Percentiles rank a stretch among this genome's conserved stretches.
Evolutionary conservation across 2,329 filamentous ascomycete species (phyloP).

Genomic region (Pyrenophora graminea): DNA sequence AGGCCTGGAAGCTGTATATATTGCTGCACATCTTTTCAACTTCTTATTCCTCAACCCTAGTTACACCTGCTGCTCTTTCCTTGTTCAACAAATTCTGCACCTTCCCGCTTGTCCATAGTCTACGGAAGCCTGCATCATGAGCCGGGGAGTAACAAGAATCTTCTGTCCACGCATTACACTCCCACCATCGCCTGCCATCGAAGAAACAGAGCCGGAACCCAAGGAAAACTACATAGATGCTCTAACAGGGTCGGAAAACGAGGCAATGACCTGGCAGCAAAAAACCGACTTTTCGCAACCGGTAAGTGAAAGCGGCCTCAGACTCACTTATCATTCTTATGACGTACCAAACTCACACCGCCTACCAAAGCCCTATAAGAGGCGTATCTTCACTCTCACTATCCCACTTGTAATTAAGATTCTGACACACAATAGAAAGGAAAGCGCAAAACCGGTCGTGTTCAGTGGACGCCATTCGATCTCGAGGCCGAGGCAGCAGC

Average conservation of each 20-base stretch:
- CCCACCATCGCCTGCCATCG: background rate
- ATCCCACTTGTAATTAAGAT: too few species aligned
- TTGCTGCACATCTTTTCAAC: background rate
- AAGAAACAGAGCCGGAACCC: background rate
- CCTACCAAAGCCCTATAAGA: background rate
- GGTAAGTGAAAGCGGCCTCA: slow-evolving; percentile 21
- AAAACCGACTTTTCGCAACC: slow-evolving; percentile 11
- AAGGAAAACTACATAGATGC: background rate
- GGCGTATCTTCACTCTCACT: too few species aligned
- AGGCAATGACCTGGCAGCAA: slow-evolving; percentile 8
- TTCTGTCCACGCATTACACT: slow-evolving; percentile 6
- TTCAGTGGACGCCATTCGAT: slow-evolving; percentile 7
- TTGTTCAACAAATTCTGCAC: background rate
- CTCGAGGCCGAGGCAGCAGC: background rate
- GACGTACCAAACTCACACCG: background rate
- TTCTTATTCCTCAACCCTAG: background rate
- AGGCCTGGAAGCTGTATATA: background rate
- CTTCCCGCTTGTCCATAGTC: background rate
- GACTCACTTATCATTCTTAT: background rate
- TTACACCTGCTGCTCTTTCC: too few species aligned
- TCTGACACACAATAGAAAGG: slow-evolving; percentile 12
- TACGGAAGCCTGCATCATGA: slow-evolving; percentile 5
- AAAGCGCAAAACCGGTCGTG: slow-evolving; percentile 3
- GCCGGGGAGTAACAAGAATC: background rate
- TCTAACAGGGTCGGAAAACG: background rate